Conservation (phyloP, 2,329 filamentous ascomycete species). For the Fusarium torulosum region DNA sequence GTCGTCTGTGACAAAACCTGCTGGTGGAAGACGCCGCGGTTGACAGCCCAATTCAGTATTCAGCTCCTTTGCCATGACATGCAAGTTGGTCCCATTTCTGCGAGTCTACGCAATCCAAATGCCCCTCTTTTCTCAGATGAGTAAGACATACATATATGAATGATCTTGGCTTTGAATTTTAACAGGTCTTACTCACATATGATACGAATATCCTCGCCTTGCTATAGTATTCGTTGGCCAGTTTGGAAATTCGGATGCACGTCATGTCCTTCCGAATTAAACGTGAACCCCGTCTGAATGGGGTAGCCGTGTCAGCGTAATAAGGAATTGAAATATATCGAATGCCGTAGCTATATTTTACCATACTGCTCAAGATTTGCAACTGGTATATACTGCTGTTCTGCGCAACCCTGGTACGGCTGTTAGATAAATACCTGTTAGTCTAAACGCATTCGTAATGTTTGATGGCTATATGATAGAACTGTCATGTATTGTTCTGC, state of each 20-base stretch:
- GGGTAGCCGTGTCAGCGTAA: too few species aligned
- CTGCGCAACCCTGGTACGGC: too few species aligned
- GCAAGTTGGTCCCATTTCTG: background rate
- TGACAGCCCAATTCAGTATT: background rate
- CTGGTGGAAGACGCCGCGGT: background rate
- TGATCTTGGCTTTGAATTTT: too few species aligned
- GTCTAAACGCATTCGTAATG: too few species aligned
- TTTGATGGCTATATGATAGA: too few species aligned
- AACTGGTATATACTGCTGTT: background rate
- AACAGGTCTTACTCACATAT: background rate
- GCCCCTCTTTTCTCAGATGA: background rate
- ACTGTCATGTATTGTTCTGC: too few species aligned
- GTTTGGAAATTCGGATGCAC: background rate
- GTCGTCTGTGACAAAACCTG: slow-evolving; percentile 3
- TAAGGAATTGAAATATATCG: too few species aligned
- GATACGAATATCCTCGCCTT: background rate
- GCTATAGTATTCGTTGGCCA: background rate
- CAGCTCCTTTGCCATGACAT: background rate
- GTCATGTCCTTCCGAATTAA: background rate
- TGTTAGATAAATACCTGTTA: too few species aligned
- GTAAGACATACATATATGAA: background rate
- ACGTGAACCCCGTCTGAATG: background rate
- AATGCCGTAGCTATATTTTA: background rate
- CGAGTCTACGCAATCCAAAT: background rate
- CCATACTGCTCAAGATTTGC: background rate